Percentiles rank a stretch among this genome's conserved stretches.
Conservation (phyloP, 1,284 basidiomycete genomes). For the Cystobasidium slooffiae region DNA sequence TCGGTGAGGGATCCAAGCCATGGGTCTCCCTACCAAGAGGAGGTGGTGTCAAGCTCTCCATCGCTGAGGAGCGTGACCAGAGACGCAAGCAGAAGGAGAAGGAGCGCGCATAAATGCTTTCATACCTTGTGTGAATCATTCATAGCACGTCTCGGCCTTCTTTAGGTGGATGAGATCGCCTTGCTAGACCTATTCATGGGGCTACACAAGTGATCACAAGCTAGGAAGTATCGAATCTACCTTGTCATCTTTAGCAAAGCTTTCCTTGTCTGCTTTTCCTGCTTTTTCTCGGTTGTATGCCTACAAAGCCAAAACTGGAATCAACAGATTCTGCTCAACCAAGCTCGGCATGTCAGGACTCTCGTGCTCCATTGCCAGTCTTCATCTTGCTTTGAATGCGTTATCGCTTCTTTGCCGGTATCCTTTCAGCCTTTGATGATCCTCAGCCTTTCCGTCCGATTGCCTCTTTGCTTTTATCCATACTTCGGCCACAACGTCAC, state of each 20-base stretch:
- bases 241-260: too few species aligned
- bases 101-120: slow-evolving; percentile 29
- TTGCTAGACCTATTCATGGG: too few species aligned
- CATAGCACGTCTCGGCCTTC: background rate
- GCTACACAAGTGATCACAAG: too few species aligned
- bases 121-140: background rate
- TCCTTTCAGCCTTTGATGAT: too few species aligned
- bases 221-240: too few species aligned
- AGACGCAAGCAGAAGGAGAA: slow-evolving; percentile 49
- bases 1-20: slow-evolving; percentile 92
- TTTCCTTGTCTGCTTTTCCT: too few species aligned
- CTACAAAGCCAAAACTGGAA: background rate
- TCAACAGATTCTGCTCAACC: background rate
- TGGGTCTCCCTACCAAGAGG: slow-evolving; percentile 98
- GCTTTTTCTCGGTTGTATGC: background rate
- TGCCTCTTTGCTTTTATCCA: too few species aligned
- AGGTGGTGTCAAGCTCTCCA: slow-evolving; percentile 87
- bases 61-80: slow-evolving; percentile 60
- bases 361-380: too few species aligned
- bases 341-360: background rate
- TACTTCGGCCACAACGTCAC: background rate
- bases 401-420: too few species aligned
- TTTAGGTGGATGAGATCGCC: too few species aligned
- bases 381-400: too few species aligned
- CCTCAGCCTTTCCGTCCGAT: too few species aligned